Percentiles rank a stretch among this genome's conserved stretches.
These are phyloP conservation scores for Yarrowia alimentaria DNA, from an alignment of 805 yeast species.

Conservation along the genomic window DNA sequence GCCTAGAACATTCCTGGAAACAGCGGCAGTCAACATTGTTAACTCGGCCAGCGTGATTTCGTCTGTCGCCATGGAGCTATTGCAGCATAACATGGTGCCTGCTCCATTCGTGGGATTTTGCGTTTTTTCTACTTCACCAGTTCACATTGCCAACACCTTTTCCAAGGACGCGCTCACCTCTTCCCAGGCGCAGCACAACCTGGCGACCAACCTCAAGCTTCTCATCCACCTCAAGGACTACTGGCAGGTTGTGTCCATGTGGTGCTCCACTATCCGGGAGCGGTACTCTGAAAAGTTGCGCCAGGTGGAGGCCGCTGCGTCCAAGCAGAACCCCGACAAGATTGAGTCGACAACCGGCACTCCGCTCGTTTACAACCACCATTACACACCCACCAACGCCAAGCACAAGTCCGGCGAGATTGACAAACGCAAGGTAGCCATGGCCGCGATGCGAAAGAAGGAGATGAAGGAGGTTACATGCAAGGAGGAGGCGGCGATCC, in stretches of 20 bases:
- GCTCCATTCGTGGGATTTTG: conserved; percentile 42
- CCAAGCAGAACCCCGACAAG: too few species aligned
- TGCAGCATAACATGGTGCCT: conserved; percentile 36
- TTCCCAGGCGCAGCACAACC: conserved; percentile 38
- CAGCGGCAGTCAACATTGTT: conserved; percentile 36
- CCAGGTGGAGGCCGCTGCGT: conserved; percentile 24
- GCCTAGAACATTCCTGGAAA: conserved; percentile 38
- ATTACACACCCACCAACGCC: conserved; percentile 17
- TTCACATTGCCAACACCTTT: conserved; percentile 40
- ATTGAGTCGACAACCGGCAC: too few species aligned
- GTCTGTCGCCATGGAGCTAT: conserved; percentile 36
- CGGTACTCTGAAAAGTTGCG: conserved; percentile 33
- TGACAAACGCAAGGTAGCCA: conserved; percentile 21
- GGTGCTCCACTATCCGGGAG: conserved; percentile 40
- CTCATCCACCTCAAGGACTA: conserved; percentile 39
- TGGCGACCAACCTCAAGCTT: conserved; percentile 38
- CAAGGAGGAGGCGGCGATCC: too few species aligned
- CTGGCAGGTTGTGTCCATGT: conserved; percentile 41
- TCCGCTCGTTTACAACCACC: conserved; percentile 24
- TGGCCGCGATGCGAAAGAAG: conserved; percentile 21
- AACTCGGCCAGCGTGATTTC: conserved; percentile 40
- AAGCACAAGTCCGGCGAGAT: conserved; percentile 16
- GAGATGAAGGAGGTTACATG: neutral
- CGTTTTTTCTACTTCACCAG: conserved; percentile 40
- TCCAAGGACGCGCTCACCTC: conserved; percentile 36